Conservation (phyloP, 495 filamentous ascomycete genomes). For the Neurospora sp. region DNA sequence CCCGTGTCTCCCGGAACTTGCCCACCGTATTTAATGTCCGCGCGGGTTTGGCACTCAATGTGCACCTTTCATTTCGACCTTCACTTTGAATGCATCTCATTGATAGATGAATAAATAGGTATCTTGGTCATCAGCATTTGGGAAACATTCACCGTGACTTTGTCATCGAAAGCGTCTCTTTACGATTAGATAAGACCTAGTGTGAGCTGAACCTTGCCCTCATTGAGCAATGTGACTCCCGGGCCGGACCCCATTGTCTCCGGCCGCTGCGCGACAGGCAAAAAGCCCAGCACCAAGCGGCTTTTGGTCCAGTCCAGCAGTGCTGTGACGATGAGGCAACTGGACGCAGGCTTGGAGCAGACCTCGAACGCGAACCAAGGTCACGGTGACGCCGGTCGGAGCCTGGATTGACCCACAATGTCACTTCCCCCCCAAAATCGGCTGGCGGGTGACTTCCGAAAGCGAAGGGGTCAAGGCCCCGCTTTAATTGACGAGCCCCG, state of each 20-base stretch:
- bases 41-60: not conserved
- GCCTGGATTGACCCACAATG: not conserved
- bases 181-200: not conserved
- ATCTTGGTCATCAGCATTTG: too few species aligned
- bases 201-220: not conserved
- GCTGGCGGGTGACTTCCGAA: constrained; percentile 4
- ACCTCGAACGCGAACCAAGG: not conserved
- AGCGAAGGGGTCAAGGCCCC: constrained; percentile 11
- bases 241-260: not conserved
- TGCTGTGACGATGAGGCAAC: not conserved
- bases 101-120: too few species aligned
- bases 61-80: not conserved
- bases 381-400: not conserved
- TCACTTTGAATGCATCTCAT: too few species aligned
- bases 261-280: not conserved
- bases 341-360: not conserved
- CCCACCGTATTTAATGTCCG: not conserved
- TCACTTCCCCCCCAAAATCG: not conserved
- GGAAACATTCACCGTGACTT: too few species aligned
- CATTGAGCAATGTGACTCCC: not conserved
- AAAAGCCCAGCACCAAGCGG: not conserved
- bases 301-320: not conserved
- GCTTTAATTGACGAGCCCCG: constrained; percentile 23
- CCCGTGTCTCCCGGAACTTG: not conserved
- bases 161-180: not conserved